Evolutionary conservation across 257 asterid species (phyloP), one percentile per base, ranked within the genome.

Genomic region (Salvia splendens): DNA sequence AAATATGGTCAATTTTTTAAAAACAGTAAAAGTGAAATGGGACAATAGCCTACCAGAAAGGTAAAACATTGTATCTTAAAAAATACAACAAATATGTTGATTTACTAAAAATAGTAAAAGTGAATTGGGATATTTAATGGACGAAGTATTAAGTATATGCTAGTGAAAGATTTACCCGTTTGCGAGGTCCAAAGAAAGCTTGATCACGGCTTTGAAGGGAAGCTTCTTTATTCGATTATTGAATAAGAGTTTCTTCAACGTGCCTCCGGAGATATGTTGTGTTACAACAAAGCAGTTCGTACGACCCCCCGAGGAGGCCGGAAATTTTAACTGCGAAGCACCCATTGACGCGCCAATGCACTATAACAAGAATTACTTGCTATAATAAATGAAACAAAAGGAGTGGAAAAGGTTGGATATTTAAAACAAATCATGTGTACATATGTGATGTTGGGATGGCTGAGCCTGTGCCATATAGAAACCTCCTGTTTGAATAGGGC

Each of bases 281-380:
- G 87, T 95, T 4, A 89, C 77, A 38, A 89, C 96, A 51, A 95
- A 89, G 6, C 96, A 89, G 68, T 74, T 69, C 12, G 82, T 77
- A 35, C 61, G 73, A 50, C 86, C 83, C 55, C 77, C 87, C 0
- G 84, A 78, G 38, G 89, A 86, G 57, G 73, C 81, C 78, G 8
- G 95, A 92, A 51, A 87, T 85, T 84, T 84, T 89, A 89, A 75
- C 55, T 89, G 78, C 15, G 96, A 24, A 24, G 82, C 10, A 95
- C 96, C 96, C 95, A 89, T 89, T 41, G 96, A 84, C 15, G 96
- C 96, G 49, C 96, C 96, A 65, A 89, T 76, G 64, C 87, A 89
- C 96, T 89, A 70, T 68, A 66, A 11, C 30, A 24, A 57, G 11
- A 16, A 65, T 16, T 15, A 36, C 12, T 28, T 45, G 15, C 50